phyloP scores from a whole-genome alignment of 306 rosid species.

The Malus orientalis region DNA sequence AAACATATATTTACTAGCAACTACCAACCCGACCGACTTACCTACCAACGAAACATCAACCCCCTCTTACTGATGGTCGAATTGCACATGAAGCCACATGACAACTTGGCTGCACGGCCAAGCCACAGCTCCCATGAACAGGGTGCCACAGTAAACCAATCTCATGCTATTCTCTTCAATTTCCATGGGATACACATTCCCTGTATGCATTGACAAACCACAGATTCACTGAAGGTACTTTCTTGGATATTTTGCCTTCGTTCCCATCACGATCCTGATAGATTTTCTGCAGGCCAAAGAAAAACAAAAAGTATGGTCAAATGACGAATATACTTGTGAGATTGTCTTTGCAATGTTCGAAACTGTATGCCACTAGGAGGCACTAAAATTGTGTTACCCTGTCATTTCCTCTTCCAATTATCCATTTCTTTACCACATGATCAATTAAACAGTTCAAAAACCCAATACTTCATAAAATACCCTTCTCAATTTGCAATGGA shows the following conservation, averaged over 20 bases:
- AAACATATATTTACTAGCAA: slow-evolving; percentile 25
- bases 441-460: not conserved
- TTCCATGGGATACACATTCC: not conserved
- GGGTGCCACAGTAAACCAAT: slow-evolving; percentile 1
- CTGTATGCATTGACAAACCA: slow-evolving; percentile 13
- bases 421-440: not conserved
- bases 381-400: not conserved
- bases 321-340: not conserved
- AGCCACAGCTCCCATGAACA: not conserved
- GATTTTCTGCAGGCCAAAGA: slow-evolving; percentile 35
- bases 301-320: not conserved
- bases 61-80: not conserved
- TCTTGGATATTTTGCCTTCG: not conserved
- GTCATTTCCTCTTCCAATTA: not conserved
- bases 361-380: not conserved
- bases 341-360: not conserved
- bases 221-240: slow-evolving; percentile 3
- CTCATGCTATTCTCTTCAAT: slow-evolving; percentile 14
- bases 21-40: not conserved
- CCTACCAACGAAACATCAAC: not conserved
- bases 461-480: not conserved
- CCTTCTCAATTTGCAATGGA: not conserved
- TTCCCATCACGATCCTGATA: slow-evolving; percentile 24
- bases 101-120: slow-evolving; percentile 15
- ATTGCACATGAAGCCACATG: slow-evolving; percentile 19